Evolutionary conservation across 2,329 filamentous ascomycete genomes (phyloP), one percentile per base, ranked within the genome.

Genomic region (Paraphoma sp.): DNA sequence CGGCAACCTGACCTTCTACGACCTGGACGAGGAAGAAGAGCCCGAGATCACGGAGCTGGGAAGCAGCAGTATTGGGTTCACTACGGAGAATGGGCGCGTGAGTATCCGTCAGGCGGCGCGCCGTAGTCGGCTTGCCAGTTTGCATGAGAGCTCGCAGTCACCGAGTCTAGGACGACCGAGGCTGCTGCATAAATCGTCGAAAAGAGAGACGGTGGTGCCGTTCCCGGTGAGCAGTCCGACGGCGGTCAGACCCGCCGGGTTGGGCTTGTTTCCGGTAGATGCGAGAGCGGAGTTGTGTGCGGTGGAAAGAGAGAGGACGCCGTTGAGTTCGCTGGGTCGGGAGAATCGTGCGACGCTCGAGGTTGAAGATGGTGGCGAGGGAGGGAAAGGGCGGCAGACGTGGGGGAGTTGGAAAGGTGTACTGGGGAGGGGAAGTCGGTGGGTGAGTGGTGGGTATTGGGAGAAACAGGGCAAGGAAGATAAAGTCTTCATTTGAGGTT

Each of bases 331-430:
- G 10, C 40, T 63, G 43, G 48, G 40, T 23, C 54, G 48, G 29
- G 55, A 57, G 30, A 65, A 60, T 49, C 55, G 56, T 12, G 51
- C 44, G n/a, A 62, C 51, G 45, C 59, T 57, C 9, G 60, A 59
- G 31, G 31, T 45, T 9, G 63, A 52, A 17, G 62, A 53, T 49
- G 51, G 30, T 57, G 63, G 51, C 14, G 48, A 57, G n/a, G 63
- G 64, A 54, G 63, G 18, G 28, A 60, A 55, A 54, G 48, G 56
- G 33, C 55, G 54, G 58, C 65, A 61, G 56, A 67, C 60, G 33
- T 68, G 67, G 71, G 67, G 67, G 28, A 69, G 64, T 50, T 52
- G 63, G 58, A 72, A 63, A 57, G 55, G 52, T 17, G 56, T 65
- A 33, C 33, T 69, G 41, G 46, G 61, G n/a, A 50, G 63, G 44